Evolutionary conservation across 2,329 filamentous ascomycete genomes (phyloP), one percentile per base, ranked within the genome.

Genomic region (Aureobasidium sp.): DNA sequence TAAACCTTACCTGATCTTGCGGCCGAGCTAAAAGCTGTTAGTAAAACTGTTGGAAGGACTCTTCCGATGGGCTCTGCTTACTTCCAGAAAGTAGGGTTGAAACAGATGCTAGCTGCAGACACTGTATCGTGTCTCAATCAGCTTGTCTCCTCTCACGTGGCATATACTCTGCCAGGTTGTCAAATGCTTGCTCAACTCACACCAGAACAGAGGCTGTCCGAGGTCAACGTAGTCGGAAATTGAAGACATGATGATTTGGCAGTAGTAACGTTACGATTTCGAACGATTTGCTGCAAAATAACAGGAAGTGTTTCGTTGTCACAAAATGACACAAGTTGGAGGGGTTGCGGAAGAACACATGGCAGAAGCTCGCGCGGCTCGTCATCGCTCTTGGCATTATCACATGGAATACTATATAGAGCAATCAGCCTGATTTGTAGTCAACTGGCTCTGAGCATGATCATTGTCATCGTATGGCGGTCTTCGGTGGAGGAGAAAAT

Each of bases 51-150:
- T 3, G 9, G 25, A 21, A n/a, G n/a, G 27, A 4, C 2, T 2
- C 7, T 6, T 3, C 3, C 16, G 3, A 30, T 11, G 15, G 8
- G 27, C 5, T 2, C 3, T 59, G 83, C 90, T 81, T 82, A 96
- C 92, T 99, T 99, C 94, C 94, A 99, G 77, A 97, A 97, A n/a
- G 94, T 87, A 27, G 94, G 94, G 77, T 99, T 99, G 78, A 99
- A 97, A 53, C 87, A 83, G 76, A 99, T 96, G 59, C 89, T 84
- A 61, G 81, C 82, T 52, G 87, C 89, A 67, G 91, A 90, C 68
- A 94, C 92, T 96, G 65, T 39, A 7, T 39, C 21, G 13, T 32
- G 21, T 21, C 27, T 37, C 32, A 15, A 29, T 48, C 54, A 37
- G 32, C 42, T 8, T 25, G n/a, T 21, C 21, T 54, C 21, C 27